Base-by-base conservation (phyloP, 2,329 filamentous ascomycete species). In the Colletotrichum lupini region DNA sequence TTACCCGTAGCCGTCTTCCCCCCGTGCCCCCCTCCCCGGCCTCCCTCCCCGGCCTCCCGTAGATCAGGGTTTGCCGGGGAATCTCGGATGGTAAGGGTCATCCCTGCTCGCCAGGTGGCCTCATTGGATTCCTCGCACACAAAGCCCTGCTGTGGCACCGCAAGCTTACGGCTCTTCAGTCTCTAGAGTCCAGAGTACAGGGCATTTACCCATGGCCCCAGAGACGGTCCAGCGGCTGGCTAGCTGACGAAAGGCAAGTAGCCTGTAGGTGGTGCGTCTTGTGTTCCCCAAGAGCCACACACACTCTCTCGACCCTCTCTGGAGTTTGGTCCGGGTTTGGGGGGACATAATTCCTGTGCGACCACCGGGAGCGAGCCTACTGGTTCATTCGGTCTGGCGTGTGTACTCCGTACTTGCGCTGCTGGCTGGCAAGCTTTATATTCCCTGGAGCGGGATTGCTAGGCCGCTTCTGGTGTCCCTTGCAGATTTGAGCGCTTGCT, bases 381-480 rank as follows among this genome's bases (percentile, higher is more conserved):
- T 49, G 42, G 42, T 19, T 49, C 42, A 19, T 49, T 49, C 42
- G 42, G 16, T 49, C 42, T 49, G 42, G 16, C 37, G 37, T 42
- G 5, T 42, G 37, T 42, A 42, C 37, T 16, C 35, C 32, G 32
- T 42, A 42, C 35, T 49, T n/a, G 42, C 19, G 32, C 12, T 49
- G 42, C 42, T 49, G 16, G 37, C 24, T 49, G 14, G 42, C 42
- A n/a, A 49, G 42, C 42, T 49, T 49, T 19, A 49, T 16, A n/a
- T 49, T 53, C 24, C 14, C 35, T 52, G 19, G 46, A 5, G 26
- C 49, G 42, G 42, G 19, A n/a, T 46, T 56, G 63, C 65, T 63
- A 68, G 22, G 19, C 69, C 26, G 37, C 35, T 72, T 72, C 52
- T 32, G 69, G 69, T 59, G 65, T 72, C 59, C 69, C 69, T 72